These are phyloP conservation scores for Prunus armeniaca DNA, from an alignment of 306 rosid genomes.

Conservation along the genomic window DNA sequence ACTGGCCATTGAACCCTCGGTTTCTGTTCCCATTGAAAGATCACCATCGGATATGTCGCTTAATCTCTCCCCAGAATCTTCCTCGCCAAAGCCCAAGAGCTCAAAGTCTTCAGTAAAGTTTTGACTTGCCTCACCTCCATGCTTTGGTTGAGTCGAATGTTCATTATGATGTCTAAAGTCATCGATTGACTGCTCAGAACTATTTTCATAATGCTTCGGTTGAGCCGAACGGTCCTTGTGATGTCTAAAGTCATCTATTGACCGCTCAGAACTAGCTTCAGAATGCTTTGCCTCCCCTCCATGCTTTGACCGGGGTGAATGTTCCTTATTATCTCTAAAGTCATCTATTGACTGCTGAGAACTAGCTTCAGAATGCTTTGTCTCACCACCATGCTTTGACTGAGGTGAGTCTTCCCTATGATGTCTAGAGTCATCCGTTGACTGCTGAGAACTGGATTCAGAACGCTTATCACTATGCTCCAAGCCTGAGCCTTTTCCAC, in stretches of 20 bases:
- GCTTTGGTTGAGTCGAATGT: constrained; percentile 32
- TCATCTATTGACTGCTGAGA: constrained; percentile 70
- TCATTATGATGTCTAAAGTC: constrained; percentile 58
- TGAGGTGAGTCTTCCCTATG: constrained; percentile 40
- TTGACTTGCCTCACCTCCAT: constrained; percentile 41
- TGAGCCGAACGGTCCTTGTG: constrained; percentile 36
- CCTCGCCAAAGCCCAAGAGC: constrained; percentile 84
- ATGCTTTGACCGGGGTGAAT: constrained; percentile 29
- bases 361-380: constrained; percentile 72
- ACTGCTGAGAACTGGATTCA: constrained; percentile 76
- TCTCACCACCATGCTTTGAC: constrained; percentile 39
- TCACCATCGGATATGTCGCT: constrained; percentile 99
- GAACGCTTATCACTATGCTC: constrained; percentile 78
- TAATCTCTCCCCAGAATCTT: constrained; percentile 88
- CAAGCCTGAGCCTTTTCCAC: constrained; percentile 48
- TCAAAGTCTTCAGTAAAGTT: constrained; percentile 68
- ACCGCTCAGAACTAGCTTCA: constrained; percentile 75
- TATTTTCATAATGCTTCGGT: constrained; percentile 49
- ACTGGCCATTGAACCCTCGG: constrained; percentile 86
- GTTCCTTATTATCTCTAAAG: constrained; percentile 45
- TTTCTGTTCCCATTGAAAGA: constrained; percentile 99
- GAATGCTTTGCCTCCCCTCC: constrained; percentile 53
- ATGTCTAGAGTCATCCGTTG: constrained; percentile 58
- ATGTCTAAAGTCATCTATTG: constrained; percentile 61
- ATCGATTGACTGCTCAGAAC: constrained; percentile 69